Conservation (phyloP, 1,284 basidiomycete species). For the Ustilago loliicola region DNA sequence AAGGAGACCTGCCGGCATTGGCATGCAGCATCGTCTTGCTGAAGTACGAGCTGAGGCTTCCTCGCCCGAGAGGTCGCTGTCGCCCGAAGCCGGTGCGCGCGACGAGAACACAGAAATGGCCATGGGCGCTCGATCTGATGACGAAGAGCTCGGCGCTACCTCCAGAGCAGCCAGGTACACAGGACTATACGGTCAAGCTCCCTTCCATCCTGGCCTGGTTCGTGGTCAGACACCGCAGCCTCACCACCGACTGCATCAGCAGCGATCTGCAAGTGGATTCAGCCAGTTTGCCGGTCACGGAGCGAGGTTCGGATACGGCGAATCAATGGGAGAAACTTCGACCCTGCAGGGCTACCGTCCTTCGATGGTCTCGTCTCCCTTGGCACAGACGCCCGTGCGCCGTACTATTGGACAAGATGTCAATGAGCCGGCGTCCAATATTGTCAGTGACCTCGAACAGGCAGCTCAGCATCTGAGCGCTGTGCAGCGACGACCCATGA, state of each 20-base stretch:
- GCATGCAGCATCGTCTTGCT: conserved; percentile 39
- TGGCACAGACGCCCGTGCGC: conserved; percentile 40
- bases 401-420: conserved; percentile 23
- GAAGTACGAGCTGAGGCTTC: conserved; percentile 41
- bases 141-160: conserved; percentile 39
- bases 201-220: conserved; percentile 21
- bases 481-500: conserved; percentile 14
- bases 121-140: conserved; percentile 48
- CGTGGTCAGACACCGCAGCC: conserved; percentile 47
- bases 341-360: conserved; percentile 37
- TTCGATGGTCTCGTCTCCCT: conserved; percentile 45
- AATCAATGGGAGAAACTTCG: conserved; percentile 47
- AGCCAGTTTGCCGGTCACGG: conserved; percentile 25
- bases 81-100: conserved; percentile 29
- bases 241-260: conserved; percentile 51
- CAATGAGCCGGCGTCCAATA: conserved; percentile 9
- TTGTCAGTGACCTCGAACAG: conserved; percentile 30
- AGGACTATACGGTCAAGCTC: conserved; percentile 74
- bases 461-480: conserved; percentile 31
- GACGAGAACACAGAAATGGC: conserved; percentile 26
- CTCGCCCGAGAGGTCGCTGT: conserved; percentile 42
- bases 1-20: conserved; percentile 25
- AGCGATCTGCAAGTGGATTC: conserved; percentile 47
- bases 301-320: conserved; percentile 34
- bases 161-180: conserved; percentile 81